Evolutionary conservation across 257 asterid genomes (phyloP).

Genomic region (Plectranthus barbatus): DNA sequence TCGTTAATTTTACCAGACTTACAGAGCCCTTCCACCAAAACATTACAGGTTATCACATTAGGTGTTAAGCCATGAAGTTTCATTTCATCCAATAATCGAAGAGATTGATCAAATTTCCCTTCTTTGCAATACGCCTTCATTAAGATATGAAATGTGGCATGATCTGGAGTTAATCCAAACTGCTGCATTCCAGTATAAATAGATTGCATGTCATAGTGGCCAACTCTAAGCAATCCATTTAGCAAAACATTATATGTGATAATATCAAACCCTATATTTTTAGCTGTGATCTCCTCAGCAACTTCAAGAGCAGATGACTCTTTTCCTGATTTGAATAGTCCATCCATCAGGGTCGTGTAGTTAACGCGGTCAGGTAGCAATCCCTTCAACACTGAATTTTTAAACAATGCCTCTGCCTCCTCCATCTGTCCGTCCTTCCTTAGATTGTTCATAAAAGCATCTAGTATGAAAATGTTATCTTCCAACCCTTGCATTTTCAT

Average conservation of each 20-base stretch:
- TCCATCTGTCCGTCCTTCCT: constrained; percentile 53
- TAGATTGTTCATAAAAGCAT: constrained; percentile 55
- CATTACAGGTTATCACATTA: constrained; percentile 48
- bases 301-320: constrained; percentile 62
- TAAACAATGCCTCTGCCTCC: constrained; percentile 56
- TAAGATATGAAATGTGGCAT: constrained; percentile 62
- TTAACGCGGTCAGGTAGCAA: constrained; percentile 63
- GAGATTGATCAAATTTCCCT: constrained; percentile 55
- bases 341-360: constrained; percentile 81
- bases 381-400: constrained; percentile 42
- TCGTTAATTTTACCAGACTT: constrained; percentile 44
- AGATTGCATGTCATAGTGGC: constrained; percentile 55
- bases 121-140: constrained; percentile 59
- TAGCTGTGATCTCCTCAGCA: constrained; percentile 55
- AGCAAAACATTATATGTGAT: constrained; percentile 62
- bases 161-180: constrained; percentile 63
- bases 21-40: constrained; percentile 71
- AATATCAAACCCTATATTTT: constrained; percentile 54
- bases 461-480: constrained; percentile 50
- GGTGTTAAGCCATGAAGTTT: constrained; percentile 51
- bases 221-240: constrained; percentile 62
- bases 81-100: constrained; percentile 58
- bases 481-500: constrained; percentile 53
- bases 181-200: constrained; percentile 45
- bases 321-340: constrained; percentile 71